Base-by-base conservation (phyloP, 2,329 filamentous ascomycete species). In the Colletotrichum coccodes region DNA sequence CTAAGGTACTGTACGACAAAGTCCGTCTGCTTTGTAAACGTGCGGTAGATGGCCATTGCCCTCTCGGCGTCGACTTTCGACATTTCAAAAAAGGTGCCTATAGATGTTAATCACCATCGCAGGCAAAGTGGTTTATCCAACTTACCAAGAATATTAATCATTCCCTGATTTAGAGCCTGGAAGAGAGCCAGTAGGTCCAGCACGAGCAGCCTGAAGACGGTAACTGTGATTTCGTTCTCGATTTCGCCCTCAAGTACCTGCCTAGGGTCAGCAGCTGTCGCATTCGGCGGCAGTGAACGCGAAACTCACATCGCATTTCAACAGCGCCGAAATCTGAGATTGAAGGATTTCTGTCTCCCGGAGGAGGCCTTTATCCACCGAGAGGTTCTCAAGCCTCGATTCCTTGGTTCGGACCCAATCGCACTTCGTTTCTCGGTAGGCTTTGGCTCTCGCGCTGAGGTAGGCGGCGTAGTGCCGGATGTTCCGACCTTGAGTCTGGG, bases 31-130 rank as follows among this genome's bases (percentile, higher is more conserved):
- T 90, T 92, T 18, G 94, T 94, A 76, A 99, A 99, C 18, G 87
- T 92, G 77, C 95, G 93, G 82, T 99, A 99, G 70, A 99, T 95
- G 70, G 90, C 88, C 82, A 99, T 90, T 65, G 96, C 94, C 71
- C 95, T 89, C 79, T 98, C 94, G 68, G 96, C 97, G 80, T 99
- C 96, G 30, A 93, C 87, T 76, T 93, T 94, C 58, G 96, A 98
- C 92, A 99, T 95, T 82, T 99, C 96, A 75, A 99, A 99, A 80
- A 98, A 99, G 80, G 97, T 94, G 74, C 96, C 94, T 97, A 71
- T 36, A 28, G 40, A 62, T 68, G 69, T 71, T 32, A 64, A 54
- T 21, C 23, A 26, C 40, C 49, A 6, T 16, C 2, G 50, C 30
- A 38, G 42, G 64, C 64, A 6, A 28, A 38, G 26, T 3, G 70